A percentile compares a stretch with the other conserved stretches of the same genome.
These are phyloP conservation scores for Russula emetica DNA, from an alignment of 768 basidiomycete species.

Conservation along the genomic window DNA sequence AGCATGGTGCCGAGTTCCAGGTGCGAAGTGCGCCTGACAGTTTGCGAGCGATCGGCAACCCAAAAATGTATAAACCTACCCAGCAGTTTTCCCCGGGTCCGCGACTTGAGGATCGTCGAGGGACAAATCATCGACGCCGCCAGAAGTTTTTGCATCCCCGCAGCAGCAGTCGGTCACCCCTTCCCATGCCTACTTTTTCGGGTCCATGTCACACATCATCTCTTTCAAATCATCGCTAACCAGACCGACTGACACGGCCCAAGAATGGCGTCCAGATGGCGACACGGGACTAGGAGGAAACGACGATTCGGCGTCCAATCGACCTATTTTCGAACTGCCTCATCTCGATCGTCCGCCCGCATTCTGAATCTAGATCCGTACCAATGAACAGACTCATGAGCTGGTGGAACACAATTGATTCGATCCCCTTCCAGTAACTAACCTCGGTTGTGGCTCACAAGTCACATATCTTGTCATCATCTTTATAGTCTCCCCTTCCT, in stretches of 20 bases:
- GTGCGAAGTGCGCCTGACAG: constrained; percentile 18
- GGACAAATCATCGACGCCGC: constrained; percentile 14
- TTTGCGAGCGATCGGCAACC: constrained; percentile 27
- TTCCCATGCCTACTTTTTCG: not conserved
- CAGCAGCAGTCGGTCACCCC: not conserved
- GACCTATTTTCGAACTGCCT: constrained; percentile 1
- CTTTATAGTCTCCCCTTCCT: constrained; percentile 25
- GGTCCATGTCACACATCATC: not conserved
- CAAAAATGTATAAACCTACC: constrained; percentile 27
- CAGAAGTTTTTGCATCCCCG: constrained; percentile 18
- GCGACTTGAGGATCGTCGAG: constrained; percentile 20
- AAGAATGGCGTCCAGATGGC: constrained; percentile 2
- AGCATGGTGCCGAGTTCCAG: constrained; percentile 24
- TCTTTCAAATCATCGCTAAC: not conserved
- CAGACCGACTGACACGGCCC: constrained; percentile 7
- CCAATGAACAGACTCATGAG: constrained; percentile 19
- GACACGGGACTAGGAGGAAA: constrained; percentile 18
- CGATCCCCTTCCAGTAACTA: constrained; percentile 27
- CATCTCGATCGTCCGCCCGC: constrained; percentile 23
- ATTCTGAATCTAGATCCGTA: constrained; percentile 22
- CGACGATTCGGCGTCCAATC: constrained; percentile 21
- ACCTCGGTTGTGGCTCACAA: constrained; percentile 28
- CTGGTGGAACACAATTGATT: constrained; percentile 27
- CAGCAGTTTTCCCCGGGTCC: constrained; percentile 22
- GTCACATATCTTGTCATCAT: constrained; percentile 24